Evolutionary conservation across 2,329 filamentous ascomycete genomes (phyloP).

Genomic region (Talaromyces amestolkiae): DNA sequence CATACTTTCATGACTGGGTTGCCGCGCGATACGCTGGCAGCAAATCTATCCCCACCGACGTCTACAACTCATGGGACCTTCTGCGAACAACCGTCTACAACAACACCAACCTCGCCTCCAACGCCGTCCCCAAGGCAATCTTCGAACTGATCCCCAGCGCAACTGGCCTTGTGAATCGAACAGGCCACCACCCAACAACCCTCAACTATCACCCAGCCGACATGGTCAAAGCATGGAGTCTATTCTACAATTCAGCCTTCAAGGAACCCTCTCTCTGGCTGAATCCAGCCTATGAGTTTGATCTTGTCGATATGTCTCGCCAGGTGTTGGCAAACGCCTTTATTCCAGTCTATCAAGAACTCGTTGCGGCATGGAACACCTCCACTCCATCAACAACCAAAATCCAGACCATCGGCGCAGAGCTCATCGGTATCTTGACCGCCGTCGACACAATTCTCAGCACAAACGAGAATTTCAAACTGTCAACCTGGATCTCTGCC

Average conservation of each 20-base stretch:
- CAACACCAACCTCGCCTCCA: constrained; percentile 47
- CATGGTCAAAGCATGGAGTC: constrained; percentile 42
- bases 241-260: constrained; percentile 39
- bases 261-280: constrained; percentile 37
- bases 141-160: constrained; percentile 47
- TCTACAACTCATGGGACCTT: constrained; percentile 49
- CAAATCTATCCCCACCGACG: constrained; percentile 26
- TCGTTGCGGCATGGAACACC: constrained; percentile 37
- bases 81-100: constrained; percentile 50
- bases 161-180: constrained; percentile 40
- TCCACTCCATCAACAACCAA: constrained; percentile 20
- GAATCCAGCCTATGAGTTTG: constrained; percentile 46
- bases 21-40: constrained; percentile 40
- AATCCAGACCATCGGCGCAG: constrained; percentile 28
- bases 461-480: constrained; percentile 44
- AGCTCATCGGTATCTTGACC: constrained; percentile 36
- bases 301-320: constrained; percentile 51
- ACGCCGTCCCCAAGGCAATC: constrained; percentile 47
- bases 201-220: constrained; percentile 43
- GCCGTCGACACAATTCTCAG: constrained; percentile 44
- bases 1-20: constrained; percentile 51
- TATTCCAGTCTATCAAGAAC: constrained; percentile 36
- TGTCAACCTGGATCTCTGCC: constrained; percentile 43
- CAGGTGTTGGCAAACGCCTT: constrained; percentile 52
- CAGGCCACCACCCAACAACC: constrained; percentile 44